Evolutionary conservation across 305 asterid species (phyloP), one percentile per base, ranked within the genome.

Genomic region (Fraxinus xanthoxyloides): DNA sequence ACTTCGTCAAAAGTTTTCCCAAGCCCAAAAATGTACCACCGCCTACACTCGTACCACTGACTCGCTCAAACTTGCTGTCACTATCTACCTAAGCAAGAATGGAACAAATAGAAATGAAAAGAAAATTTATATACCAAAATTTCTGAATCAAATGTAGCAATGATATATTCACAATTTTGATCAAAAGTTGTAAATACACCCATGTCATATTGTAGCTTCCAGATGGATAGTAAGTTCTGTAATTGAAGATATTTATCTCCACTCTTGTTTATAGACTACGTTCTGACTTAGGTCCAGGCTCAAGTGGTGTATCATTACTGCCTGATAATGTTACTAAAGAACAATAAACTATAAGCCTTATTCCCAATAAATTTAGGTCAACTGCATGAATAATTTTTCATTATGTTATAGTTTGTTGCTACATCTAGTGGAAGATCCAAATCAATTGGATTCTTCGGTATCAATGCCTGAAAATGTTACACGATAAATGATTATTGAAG

Each of bases 21-120:
- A 96, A 86, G 61, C 99, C 99, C 98, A 90, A 91, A 87, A 94
- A 96, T 82, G 99, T 96, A 84, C 99, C 98, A 81, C 99, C 99
- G 70, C 99, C 99, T 54, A 94, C 87, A 83, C 98, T 96, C 54
- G 99, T 96, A 85, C 99, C 99, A 86, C 99, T 93, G 77, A 96
- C 97, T 85, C 98, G 90, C 85, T 95, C 89, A 85, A 92, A 96
- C 81, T 90, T 85, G 69, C 84, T 86, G 80, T 94, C 97, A 59
- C 98, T 92, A 77, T 96, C 97, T 28, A 94, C 99, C 99, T 93
- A 89, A 88, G 77, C 83, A 76, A 85, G 77, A 77, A 84, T 74
- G 72, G 72, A 63, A 56, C 48, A 63, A 82, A 40, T 31, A 15
- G 61, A 35, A 56, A 13, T 12, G 1, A 51, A 19, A 80, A 77